phyloP scores from a whole-genome alignment of 2,329 filamentous ascomycete genomes.

The Penicillium griseofulvum region DNA sequence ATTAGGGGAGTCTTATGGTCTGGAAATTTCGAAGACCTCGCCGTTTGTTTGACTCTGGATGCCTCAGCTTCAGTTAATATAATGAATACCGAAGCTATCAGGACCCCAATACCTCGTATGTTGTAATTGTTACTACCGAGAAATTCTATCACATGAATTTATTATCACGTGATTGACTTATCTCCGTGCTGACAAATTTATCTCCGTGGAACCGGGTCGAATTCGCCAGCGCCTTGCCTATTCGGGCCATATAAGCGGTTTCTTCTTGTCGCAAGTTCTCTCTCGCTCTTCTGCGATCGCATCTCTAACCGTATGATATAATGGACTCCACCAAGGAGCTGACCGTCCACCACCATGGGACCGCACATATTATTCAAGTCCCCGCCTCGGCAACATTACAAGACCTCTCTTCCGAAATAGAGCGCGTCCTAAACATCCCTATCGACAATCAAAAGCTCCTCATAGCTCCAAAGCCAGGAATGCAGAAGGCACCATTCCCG shows the following conservation, averaged over 20 bases:
- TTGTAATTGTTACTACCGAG: neutral
- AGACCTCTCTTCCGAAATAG: constrained; percentile 40
- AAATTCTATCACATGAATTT: neutral
- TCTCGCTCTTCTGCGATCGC: neutral
- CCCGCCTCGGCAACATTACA: constrained; percentile 51
- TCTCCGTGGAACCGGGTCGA: constrained; percentile 32
- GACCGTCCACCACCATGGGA: constrained; percentile 56
- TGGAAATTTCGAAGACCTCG: too few relatives aligned
- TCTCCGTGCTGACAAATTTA: constrained; percentile 36
- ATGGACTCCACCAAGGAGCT: constrained; percentile 37
- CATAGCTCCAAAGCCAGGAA: constrained; percentile 48
- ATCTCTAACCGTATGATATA: neutral
- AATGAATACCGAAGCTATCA: too few relatives aligned
- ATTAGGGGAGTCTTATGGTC: too few relatives aligned
- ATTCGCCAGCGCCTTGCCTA: constrained; percentile 21
- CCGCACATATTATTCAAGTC: constrained; percentile 49
- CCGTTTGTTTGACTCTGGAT: too few relatives aligned
- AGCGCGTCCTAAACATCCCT: constrained; percentile 39
- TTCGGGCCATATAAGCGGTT: constrained; percentile 10
- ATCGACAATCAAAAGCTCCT: constrained; percentile 46
- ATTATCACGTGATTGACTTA: constrained; percentile 13
- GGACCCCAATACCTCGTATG: too few relatives aligned
- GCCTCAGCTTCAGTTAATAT: too few relatives aligned
- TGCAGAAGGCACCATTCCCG: constrained; percentile 47
- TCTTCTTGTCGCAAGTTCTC: neutral